These are phyloP conservation scores for Ehretia macrophylla DNA, from an alignment of 257 asterid genomes.

Conservation along the genomic window DNA sequence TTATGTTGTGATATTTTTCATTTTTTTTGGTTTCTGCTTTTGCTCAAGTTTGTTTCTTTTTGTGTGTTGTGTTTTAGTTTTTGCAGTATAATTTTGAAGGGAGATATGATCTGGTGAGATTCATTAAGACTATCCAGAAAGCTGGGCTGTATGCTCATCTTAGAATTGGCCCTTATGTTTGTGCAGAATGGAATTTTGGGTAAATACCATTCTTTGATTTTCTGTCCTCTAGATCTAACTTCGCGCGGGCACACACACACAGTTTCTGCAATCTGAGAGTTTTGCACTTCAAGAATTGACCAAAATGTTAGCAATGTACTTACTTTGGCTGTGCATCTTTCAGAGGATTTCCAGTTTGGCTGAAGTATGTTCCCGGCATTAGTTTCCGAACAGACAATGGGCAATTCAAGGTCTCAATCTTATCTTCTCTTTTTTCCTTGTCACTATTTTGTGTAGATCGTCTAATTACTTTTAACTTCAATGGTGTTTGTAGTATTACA, in stretches of 20 bases:
- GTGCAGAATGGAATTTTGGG: constrained; percentile 98
- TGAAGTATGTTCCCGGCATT: constrained; percentile 80
- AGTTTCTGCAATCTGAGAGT: background rate
- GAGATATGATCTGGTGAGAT: constrained; percentile 78
- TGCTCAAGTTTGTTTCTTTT: constrained; percentile 6
- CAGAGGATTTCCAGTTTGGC: constrained; percentile 97
- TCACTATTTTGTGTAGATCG: background rate
- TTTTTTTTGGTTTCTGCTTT: constrained; percentile 5
- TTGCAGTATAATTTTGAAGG: constrained; percentile 88
- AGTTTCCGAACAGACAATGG: constrained; percentile 89
- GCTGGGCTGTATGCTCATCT: constrained; percentile 85
- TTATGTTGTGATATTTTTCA: background rate
- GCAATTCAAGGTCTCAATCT: constrained; percentile 69
- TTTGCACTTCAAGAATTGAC: background rate
- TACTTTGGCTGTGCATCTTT: constrained; percentile 1
- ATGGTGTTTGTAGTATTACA: too few species aligned
- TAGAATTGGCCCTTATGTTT: constrained; percentile 91
- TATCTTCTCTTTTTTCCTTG: constrained; percentile 2
- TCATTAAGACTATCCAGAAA: constrained; percentile 67
- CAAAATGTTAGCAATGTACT: background rate
- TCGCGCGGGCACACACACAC: constrained; percentile 1
- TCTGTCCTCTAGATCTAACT: constrained; percentile 24
- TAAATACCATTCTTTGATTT: constrained; percentile 14
- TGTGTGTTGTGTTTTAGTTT: constrained; percentile 1
- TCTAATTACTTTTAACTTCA: too few species aligned